A percentile compares a stretch with the other conserved stretches of the same genome.
Conservation (phyloP, 2,329 filamentous ascomycete genomes). For the Trichoderma koningii region DNA sequence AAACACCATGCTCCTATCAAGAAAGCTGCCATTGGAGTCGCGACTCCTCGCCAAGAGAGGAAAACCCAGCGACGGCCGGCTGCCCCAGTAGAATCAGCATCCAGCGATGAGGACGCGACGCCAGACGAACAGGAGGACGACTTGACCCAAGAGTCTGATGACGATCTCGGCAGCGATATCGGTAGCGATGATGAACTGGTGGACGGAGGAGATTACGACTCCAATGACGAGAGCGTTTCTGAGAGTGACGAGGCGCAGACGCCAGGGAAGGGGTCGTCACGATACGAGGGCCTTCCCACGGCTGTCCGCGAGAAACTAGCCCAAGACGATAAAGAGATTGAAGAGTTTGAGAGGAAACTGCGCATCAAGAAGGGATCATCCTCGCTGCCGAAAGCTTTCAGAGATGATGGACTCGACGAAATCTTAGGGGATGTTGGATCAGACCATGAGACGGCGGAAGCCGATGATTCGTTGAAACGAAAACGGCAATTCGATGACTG, state of each 20-base stretch:
- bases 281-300: conserved; percentile 28
- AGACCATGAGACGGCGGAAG: conserved; percentile 52
- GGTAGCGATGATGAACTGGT: conserved; percentile 26
- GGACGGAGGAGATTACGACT: conserved; percentile 33
- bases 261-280: neutral
- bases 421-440: conserved; percentile 65
- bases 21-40: neutral
- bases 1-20: conserved; percentile 10
- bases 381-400: conserved; percentile 69
- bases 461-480: conserved; percentile 61
- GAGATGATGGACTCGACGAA: conserved; percentile 80
- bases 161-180: neutral
- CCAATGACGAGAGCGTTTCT: conserved; percentile 30
- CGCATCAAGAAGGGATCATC: conserved; percentile 78
- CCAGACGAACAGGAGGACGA: neutral
- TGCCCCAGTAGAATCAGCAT: neutral
- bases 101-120: neutral
- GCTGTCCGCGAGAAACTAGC: conserved; percentile 59
- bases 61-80: neutral
- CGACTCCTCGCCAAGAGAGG: neutral
- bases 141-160: neutral
- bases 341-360: conserved; percentile 81
- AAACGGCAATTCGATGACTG: conserved; percentile 61
- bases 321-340: conserved; percentile 86
- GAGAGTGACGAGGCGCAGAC: conserved; percentile 31